Percentiles rank a stretch among this genome's conserved stretches.
These are phyloP conservation scores for Arxiozyma heterogenica DNA, from an alignment of 1,139 yeast species.

Conservation along the genomic window DNA sequence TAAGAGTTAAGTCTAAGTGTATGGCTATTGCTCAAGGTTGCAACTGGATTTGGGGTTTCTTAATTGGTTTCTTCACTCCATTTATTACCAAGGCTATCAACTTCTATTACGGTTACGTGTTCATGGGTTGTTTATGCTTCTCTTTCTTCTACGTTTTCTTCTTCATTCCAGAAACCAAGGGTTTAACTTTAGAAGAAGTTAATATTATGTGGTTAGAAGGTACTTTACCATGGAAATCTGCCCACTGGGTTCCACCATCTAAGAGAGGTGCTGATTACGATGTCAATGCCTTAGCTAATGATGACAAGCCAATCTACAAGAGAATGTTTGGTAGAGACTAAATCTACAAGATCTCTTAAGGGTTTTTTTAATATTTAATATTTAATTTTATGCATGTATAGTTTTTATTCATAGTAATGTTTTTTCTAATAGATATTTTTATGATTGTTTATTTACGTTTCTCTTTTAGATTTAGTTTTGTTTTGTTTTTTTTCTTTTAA, in stretches of 20 bases:
- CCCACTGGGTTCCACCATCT: slow-evolving; percentile 19
- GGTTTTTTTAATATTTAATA: too few species aligned
- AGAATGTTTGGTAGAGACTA: slow-evolving; percentile 10
- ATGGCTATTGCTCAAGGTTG: slow-evolving; percentile 61
- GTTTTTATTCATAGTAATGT: not conserved
- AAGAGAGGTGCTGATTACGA: slow-evolving; percentile 27
- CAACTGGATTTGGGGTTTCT: slow-evolving; percentile 74
- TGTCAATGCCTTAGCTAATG: slow-evolving; percentile 8
- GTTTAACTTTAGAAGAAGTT: slow-evolving; percentile 59
- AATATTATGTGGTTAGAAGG: slow-evolving; percentile 44
- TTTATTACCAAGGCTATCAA: slow-evolving; percentile 10
- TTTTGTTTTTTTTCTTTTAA: too few species aligned
- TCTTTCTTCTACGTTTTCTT: slow-evolving; percentile 54
- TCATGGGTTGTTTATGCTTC: slow-evolving; percentile 55
- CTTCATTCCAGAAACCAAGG: slow-evolving; percentile 60
- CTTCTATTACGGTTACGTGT: slow-evolving; percentile 49
- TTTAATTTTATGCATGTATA: not conserved
- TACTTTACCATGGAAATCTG: slow-evolving; percentile 38
- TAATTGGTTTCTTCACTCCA: slow-evolving; percentile 11
- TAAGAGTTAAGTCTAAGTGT: slow-evolving; percentile 68
- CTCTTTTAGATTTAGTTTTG: not conserved
- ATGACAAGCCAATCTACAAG: slow-evolving; percentile 11
- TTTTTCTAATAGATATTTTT: too few species aligned
- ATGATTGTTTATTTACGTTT: not conserved
- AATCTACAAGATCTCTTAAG: too few species aligned